Base-by-base conservation (phyloP, 2,329 filamentous ascomycete genomes). In the Pyricularia sp. region DNA sequence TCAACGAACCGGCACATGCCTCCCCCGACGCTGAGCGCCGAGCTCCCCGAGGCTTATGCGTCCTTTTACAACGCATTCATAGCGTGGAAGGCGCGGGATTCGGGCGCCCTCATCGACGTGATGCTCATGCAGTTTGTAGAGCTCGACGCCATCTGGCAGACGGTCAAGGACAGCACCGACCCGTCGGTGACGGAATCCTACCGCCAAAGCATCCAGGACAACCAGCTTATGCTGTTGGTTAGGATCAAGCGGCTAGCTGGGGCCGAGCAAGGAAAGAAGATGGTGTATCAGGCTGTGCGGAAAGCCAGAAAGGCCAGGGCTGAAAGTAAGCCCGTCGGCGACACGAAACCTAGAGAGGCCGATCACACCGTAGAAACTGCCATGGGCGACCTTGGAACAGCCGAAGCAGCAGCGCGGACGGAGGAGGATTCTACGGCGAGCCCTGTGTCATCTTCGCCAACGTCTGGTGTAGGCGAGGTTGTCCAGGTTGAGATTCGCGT, bases 51-150 rank as follows among this genome's bases (percentile, higher is more conserved):
- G 69, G 81, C 85, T 1, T 91, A 93, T 71, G 84, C 88, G 35
- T 84, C 87, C 0, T 94, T 91, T 69, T 85, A 88, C 70, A 88
- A 89, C 64, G 89, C 89, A 1, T 93, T 94, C 71, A 89, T 90
- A 66, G 86, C 89, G 3, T 94, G 90, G 90, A 91, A 93, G 75
- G 87, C 90, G 1, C 84, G 89, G 64, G 90, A 93, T 72, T 90
- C 89, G 0, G 87, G 87, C 64, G 87, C 89, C 0, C 78, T 94
- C 4, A 85, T 93, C 64, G 88, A 93, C 70, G 88, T 91, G 65
- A 93, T 94, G 90, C 81, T 93, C n/a, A 83, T 90, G 71, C 89
- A 91, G 68, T 93, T 93, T 73, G 89, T 93, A 22, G 90, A 92
- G 72, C 82, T 94, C 2, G 90, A 94, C 71, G 88, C 88, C 44